Evolutionary conservation across 352 stramenopile genomes (phyloP).

Genomic region (Globisporangium okanoganense): DNA sequence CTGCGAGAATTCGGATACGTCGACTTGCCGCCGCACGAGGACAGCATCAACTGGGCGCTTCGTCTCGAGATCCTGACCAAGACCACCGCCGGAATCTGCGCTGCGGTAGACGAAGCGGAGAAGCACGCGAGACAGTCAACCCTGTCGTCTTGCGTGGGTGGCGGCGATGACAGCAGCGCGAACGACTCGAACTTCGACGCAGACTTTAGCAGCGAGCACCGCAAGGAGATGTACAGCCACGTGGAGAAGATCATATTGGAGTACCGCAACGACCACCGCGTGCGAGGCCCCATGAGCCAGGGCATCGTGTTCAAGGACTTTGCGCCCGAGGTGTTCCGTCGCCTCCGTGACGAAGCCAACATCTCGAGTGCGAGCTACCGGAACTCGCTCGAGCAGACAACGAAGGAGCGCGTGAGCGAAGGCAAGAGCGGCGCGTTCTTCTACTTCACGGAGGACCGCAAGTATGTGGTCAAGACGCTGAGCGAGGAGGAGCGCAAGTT

Average conservation of each 20-base stretch:
- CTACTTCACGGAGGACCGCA: slow-evolving; percentile 80
- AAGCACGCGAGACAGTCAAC: slow-evolving; percentile 38
- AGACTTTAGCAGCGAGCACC: slow-evolving; percentile 40
- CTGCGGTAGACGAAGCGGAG: slow-evolving; percentile 65
- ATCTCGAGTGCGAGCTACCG: slow-evolving; percentile 65
- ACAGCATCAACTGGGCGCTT: slow-evolving; percentile 86
- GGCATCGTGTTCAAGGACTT: slow-evolving; percentile 81
- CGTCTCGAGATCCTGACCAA: slow-evolving; percentile 85
- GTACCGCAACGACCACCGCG: slow-evolving; percentile 50
- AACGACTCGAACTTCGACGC: slow-evolving; percentile 6
- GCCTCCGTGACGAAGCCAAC: slow-evolving; percentile 54
- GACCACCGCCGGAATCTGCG: slow-evolving; percentile 82
- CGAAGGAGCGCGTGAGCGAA: slow-evolving; percentile 76
- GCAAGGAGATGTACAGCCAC: slow-evolving; percentile 70
- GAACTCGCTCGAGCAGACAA: slow-evolving; percentile 64
- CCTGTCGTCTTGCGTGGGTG: slow-evolving; percentile 20
- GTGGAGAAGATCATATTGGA: slow-evolving; percentile 73
- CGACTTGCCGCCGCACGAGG: slow-evolving; percentile 57
- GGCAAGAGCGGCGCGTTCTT: slow-evolving; percentile 83
- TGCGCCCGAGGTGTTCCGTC: slow-evolving; percentile 72
- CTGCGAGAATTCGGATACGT: slow-evolving; percentile 55
- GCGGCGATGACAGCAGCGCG: background rate
- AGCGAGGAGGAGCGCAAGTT: slow-evolving; percentile 75
- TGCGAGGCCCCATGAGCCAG: slow-evolving; percentile 34
- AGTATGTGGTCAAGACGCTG: slow-evolving; percentile 84